A percentile compares a stretch with the other conserved stretches of the same genome.
These are phyloP conservation scores for Penicillium antarcticum DNA, from an alignment of 495 filamentous ascomycete species.

Conservation along the genomic window DNA sequence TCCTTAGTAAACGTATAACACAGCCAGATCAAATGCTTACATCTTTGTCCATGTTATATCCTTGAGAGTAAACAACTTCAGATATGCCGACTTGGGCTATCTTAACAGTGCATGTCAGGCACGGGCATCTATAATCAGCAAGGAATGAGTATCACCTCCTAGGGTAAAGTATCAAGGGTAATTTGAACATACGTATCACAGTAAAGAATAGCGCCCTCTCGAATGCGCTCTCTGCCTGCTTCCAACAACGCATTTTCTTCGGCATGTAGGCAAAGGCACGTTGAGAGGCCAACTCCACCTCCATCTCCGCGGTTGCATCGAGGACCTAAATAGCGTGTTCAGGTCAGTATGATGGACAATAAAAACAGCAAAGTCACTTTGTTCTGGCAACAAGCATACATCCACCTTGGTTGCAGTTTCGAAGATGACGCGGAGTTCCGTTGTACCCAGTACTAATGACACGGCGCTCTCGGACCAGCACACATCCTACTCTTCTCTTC, in stretches of 20 bases:
- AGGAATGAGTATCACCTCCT: background rate
- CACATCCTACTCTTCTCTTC: conserved; percentile 93
- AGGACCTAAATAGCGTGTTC: conserved; percentile 40
- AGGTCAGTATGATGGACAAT: background rate
- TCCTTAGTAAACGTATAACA: conserved; percentile 8
- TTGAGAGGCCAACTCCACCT: conserved; percentile 70
- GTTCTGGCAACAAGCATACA: conserved; percentile 47
- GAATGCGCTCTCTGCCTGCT: conserved; percentile 85
- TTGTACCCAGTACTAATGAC: conserved; percentile 98
- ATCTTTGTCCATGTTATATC: conserved; percentile 86
- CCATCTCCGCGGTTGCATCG: conserved; percentile 74
- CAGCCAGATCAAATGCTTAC: conserved; percentile 26
- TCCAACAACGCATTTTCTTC: conserved; percentile 96
- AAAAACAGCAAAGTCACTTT: background rate
- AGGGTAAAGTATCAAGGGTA: background rate
- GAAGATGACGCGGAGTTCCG: conserved; percentile 81
- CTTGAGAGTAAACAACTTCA: conserved; percentile 90
- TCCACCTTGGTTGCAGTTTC: conserved; percentile 91
- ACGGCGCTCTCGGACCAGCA: conserved; percentile 81
- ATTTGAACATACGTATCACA: conserved; percentile 69
- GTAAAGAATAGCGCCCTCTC: conserved; percentile 76
- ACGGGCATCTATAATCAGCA: conserved; percentile 64
- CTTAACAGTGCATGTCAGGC: conserved; percentile 97
- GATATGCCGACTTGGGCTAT: conserved; percentile 92
- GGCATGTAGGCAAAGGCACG: conserved; percentile 92